Evolutionary conservation across 495 filamentous ascomycete species (phyloP).

Genomic region (Echria macrotheca): DNA sequence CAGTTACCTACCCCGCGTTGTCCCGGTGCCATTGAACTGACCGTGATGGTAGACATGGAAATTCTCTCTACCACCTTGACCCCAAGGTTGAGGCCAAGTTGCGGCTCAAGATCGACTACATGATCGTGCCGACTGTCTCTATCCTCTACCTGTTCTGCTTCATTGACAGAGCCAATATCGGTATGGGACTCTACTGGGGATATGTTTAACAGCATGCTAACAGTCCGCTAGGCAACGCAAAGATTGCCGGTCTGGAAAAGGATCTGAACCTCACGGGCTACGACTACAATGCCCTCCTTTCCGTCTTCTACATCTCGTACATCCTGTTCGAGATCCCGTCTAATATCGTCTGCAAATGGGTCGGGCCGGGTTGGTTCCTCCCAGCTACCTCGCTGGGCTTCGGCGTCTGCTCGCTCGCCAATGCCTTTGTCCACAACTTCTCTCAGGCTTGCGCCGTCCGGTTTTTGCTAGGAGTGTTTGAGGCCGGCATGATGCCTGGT

Average conservation of each 20-base stretch:
- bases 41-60: constrained; percentile 46
- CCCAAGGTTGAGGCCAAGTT: constrained; percentile 52
- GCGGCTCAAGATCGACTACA: constrained; percentile 46
- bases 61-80: constrained; percentile 54
- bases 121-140: constrained; percentile 50
- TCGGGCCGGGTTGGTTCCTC: constrained; percentile 54
- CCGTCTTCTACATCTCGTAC: constrained; percentile 70
- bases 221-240: constrained; percentile 20
- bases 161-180: constrained; percentile 60
- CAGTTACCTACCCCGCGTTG: constrained; percentile 24
- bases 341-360: constrained; percentile 55
- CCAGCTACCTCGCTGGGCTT: constrained; percentile 38
- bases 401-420: constrained; percentile 40
- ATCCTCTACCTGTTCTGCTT: constrained; percentile 58
- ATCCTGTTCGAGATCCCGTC: constrained; percentile 67
- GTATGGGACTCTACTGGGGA: constrained; percentile 36
- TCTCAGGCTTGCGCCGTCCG: constrained; percentile 40
- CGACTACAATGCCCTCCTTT: constrained; percentile 55
- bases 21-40: too few species aligned
- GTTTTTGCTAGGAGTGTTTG: constrained; percentile 57
- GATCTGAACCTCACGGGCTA: constrained; percentile 52
- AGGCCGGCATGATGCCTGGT: constrained; percentile 67
- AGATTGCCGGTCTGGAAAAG: constrained; percentile 50
- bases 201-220: constrained; percentile 33
- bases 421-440: constrained; percentile 48